Base-by-base conservation (phyloP, 306 rosid species). In the Cicer judaicum region DNA sequence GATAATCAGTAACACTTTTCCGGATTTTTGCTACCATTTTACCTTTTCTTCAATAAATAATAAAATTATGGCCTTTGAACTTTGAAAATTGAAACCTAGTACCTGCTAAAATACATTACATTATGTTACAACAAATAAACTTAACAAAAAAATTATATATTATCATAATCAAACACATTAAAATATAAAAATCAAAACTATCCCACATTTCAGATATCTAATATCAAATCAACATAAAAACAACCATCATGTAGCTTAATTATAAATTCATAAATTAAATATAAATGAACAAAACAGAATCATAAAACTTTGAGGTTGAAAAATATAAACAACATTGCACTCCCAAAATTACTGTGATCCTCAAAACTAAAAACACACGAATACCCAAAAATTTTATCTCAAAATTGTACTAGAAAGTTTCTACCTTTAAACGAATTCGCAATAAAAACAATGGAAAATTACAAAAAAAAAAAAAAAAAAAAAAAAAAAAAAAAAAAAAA, bases 11-110 rank as follows among this genome's bases (percentile, higher is more conserved):
- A 46, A 84, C 84, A 86, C 73, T 85, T 61, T 83, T 80, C 68
- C 62, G 81, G 55, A 68, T 84, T 83, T 81, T 95, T 7, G 90
- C 95, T 15, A 86, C 93, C 98, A 95, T 95, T 75, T 63, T 76
- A 78, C 10, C 54, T 13, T 43, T 43, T 18, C 34, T 43, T 12
- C 2, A 39, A 14, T 39, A 40, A 0, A 41, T 14, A 38, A 15
- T 15, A 5, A 9, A 64, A 75, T 54, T 74, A 9, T 19, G 14
- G 7, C 40, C 59, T 63, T 39, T 24, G 39, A 68, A 57, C 19
- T 63, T 29, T 46, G n/a, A 68, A 64, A 29, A 24, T 24, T 24
- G 34, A 24, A 24, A 24, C 34, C 46, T 44, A 47, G 34, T 24
- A 57, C 78, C 86, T 80, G 83, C 59, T 12, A 41, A 40, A 63